Evolutionary conservation across 2,329 filamentous ascomycete species (phyloP).

Genomic region (Verticillium zaregamsianum): DNA sequence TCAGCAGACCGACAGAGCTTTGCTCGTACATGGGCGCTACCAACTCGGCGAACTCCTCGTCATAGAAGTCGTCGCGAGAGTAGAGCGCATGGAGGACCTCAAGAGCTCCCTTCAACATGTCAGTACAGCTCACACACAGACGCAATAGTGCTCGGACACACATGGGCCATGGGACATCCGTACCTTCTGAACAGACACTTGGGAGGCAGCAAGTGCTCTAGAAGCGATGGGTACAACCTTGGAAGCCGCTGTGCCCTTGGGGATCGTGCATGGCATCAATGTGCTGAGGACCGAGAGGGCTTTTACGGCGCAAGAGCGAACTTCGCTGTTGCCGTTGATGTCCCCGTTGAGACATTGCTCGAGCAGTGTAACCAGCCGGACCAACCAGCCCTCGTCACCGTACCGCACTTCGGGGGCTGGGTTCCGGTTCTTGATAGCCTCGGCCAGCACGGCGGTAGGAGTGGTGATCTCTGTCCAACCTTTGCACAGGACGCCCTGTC

Average conservation of each 20-base stretch:
- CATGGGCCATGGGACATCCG: neutral
- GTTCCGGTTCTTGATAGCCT: slow-evolving; percentile 72
- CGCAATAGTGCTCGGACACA: neutral
- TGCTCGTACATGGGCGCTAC: slow-evolving; percentile 74
- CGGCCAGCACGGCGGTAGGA: slow-evolving; percentile 67
- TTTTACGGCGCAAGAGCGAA: slow-evolving; percentile 69
- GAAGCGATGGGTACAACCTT: slow-evolving; percentile 68
- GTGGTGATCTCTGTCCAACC: slow-evolving; percentile 94
- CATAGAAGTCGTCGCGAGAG: slow-evolving; percentile 66
- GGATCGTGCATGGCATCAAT: slow-evolving; percentile 81
- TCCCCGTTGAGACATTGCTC: slow-evolving; percentile 66
- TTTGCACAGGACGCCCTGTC: slow-evolving; percentile 80
- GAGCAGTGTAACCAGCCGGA: slow-evolving; percentile 70
- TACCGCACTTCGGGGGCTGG: slow-evolving; percentile 64
- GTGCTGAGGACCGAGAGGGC: slow-evolving; percentile 74
- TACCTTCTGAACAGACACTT: slow-evolving; percentile 71
- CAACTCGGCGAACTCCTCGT: slow-evolving; percentile 73
- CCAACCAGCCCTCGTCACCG: slow-evolving; percentile 83
- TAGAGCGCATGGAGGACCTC: slow-evolving; percentile 84
- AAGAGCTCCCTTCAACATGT: slow-evolving; percentile 57
- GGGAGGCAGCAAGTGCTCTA: slow-evolving; percentile 63
- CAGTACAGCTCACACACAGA: neutral
- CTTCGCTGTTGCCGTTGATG: slow-evolving; percentile 59
- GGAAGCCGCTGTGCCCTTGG: slow-evolving; percentile 71
- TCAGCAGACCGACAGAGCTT: slow-evolving; percentile 67